phyloP scores from a whole-genome alignment of 176 grass and related monocot species.

The Hordeum vulgare region DNA sequence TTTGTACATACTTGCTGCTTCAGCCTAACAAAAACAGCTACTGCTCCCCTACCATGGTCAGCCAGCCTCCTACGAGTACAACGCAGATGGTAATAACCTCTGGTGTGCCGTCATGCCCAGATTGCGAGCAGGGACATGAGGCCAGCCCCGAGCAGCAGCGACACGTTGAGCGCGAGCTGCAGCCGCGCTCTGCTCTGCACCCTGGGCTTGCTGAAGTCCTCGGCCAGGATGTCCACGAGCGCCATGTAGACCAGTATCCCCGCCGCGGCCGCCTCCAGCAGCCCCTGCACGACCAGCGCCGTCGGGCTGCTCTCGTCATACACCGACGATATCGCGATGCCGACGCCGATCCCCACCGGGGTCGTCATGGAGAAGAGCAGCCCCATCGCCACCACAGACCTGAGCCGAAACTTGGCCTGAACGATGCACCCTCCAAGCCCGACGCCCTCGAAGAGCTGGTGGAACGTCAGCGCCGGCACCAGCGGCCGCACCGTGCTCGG shows the following conservation, averaged over 20 bases:
- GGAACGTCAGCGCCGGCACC: conserved; percentile 53
- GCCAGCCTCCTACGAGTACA: too few relatives aligned
- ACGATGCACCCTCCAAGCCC: conserved; percentile 50
- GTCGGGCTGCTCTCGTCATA: conserved; percentile 65
- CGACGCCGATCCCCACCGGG: conserved; percentile 46
- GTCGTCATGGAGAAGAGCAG: conserved; percentile 67
- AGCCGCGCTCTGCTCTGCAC: conserved; percentile 49
- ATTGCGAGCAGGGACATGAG: conserved; percentile 68
- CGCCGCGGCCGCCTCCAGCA: conserved; percentile 42
- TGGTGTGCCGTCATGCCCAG: conserved; percentile 82
- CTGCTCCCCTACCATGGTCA: background rate
- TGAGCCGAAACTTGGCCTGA: conserved; percentile 50
- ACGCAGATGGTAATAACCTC: too few relatives aligned
- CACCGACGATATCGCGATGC: conserved; percentile 50
- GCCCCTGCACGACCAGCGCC: conserved; percentile 55
- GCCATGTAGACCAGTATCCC: conserved; percentile 82
- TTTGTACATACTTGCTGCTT: too few relatives aligned
- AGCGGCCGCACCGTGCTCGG: conserved; percentile 52
- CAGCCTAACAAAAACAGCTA: too few relatives aligned
- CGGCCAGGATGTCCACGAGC: conserved; percentile 53
- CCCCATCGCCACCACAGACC: conserved; percentile 35
- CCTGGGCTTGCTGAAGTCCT: conserved; percentile 45
- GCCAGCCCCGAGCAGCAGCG: conserved; percentile 47
- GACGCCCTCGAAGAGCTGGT: conserved; percentile 66
- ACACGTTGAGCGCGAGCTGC: conserved; percentile 31